These are phyloP conservation scores for Phialophora chinensis DNA, from an alignment of 2,329 filamentous ascomycete genomes.

Conservation along the genomic window DNA sequence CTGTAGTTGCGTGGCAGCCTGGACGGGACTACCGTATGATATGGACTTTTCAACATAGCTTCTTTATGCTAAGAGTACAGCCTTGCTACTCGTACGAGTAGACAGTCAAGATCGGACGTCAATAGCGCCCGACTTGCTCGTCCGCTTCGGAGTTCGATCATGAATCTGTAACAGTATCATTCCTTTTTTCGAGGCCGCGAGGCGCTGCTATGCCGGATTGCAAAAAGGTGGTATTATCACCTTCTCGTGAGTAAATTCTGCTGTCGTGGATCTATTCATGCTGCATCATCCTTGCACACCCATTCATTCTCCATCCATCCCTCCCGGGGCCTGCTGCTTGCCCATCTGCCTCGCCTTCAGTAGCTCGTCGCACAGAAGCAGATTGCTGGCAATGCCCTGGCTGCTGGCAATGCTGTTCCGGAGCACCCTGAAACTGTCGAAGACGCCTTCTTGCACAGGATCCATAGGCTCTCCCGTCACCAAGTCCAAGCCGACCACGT, in stretches of 20 bases:
- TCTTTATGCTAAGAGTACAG: conserved; percentile 10
- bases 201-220: not conserved
- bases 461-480: conserved; percentile 93
- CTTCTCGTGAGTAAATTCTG: too few relatives aligned
- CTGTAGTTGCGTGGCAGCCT: too few relatives aligned
- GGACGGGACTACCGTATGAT: too few relatives aligned
- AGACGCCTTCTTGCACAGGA: conserved; percentile 87
- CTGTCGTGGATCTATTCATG: not conserved
- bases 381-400: conserved; percentile 91
- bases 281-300: too few relatives aligned
- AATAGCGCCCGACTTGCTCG: not conserved
- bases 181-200: not conserved
- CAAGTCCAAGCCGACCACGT: conserved; percentile 84
- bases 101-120: not conserved
- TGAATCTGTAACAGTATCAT: too few relatives aligned
- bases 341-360: conserved; percentile 97
- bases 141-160: not conserved
- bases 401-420: conserved; percentile 93
- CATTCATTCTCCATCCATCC: conserved; percentile 32
- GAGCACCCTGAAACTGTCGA: conserved; percentile 93
- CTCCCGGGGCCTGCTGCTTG: conserved; percentile 49
- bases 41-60: not conserved
- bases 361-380: conserved; percentile 94
- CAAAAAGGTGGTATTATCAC: too few relatives aligned
- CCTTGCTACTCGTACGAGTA: not conserved